Percentiles rank a stretch among this genome's conserved stretches.
These are phyloP conservation scores for Mycotypha africana DNA, from an alignment of 371 early-diverging fungal genomes.

Conservation along the genomic window DNA sequence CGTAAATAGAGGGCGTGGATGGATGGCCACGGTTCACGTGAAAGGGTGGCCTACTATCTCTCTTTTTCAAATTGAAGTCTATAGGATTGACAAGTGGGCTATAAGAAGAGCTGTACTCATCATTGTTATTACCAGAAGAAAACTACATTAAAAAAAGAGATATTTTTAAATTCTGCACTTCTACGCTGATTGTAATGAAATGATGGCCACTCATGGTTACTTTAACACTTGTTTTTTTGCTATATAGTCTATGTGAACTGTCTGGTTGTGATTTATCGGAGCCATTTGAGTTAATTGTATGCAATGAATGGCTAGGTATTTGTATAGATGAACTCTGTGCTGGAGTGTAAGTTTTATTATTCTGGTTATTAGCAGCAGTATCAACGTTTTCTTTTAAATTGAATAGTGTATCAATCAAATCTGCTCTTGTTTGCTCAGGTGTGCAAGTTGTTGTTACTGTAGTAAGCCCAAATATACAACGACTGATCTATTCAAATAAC, in stretches of 20 bases:
- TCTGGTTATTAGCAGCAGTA: background rate
- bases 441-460: constrained; percentile 31
- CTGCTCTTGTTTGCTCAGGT: constrained; percentile 18
- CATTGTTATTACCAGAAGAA: too few relatives aligned
- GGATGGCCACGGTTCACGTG: too few relatives aligned
- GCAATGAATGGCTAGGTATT: constrained; percentile 6
- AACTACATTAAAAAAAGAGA: too few relatives aligned
- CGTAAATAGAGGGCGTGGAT: background rate
- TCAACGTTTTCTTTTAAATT: constrained; percentile 23
- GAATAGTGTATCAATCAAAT: constrained; percentile 31
- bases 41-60: constrained; percentile 6
- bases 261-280: constrained; percentile 10
- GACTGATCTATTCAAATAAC: constrained; percentile 20
- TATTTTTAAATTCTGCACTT: too few relatives aligned
- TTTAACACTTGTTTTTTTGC: constrained; percentile 10
- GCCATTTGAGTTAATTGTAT: constrained; percentile 15
- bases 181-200: too few relatives aligned
- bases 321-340: constrained; percentile 6
- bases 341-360: background rate
- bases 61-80: constrained; percentile 31
- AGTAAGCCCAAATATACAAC: constrained; percentile 39
- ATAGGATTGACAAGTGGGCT: constrained; percentile 40
- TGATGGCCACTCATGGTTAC: background rate
- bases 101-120: too few relatives aligned
- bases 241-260: too few relatives aligned